Base-by-base conservation (phyloP, 208 protist species). In the Novymonas esmeraldas region DNA sequence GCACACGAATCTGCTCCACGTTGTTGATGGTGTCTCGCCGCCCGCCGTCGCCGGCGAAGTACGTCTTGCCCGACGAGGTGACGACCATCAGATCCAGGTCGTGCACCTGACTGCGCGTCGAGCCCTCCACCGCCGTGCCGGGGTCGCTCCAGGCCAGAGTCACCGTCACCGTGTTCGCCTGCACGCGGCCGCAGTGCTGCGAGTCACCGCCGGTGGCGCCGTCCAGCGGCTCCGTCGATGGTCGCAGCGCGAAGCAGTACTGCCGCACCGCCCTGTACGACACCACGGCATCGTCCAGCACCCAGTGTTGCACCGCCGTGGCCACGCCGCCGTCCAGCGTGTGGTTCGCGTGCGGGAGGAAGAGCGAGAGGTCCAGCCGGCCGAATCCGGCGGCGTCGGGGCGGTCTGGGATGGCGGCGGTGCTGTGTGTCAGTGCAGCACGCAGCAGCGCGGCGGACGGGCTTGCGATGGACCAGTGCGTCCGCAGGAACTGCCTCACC, bases 61-160 rank as follows among this genome's bases (percentile, higher is more conserved):
- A 82, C 13, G 88, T 50, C n/a, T 16, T 22, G 10, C 86, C 86
- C 33, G 14, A 39, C 49, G 3, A 73, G 68, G 73, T 92, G 78
- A 88, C 79, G 14, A 95, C 60, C 28, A 87, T 56, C 28, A 97
- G 36, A 67, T 97, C 92, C 20, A 97, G 75, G 67, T 97, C 86
- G 71, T 97, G 81, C 6, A 93, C 78, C 24, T 95, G 73, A 3
- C 78, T 84, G 10, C 42, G 63, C n/a, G 11, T 45, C 3, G 86
- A 79, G 46, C 88, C 89, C 61, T 89, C 82, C 10, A 81, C 54
- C 13, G 85, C 78, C 22, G 59, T 67, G 22, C 76, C 79, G 3
- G 70, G 52, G 67, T 98, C 94, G 16, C 80, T 95, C 92, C 94
- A 98, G 4, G 78, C 89, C 11, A 98, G 63, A 16, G 92, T 90